Conservation (phyloP, 306 rosid genomes). For the Fragaria iinumae region DNA sequence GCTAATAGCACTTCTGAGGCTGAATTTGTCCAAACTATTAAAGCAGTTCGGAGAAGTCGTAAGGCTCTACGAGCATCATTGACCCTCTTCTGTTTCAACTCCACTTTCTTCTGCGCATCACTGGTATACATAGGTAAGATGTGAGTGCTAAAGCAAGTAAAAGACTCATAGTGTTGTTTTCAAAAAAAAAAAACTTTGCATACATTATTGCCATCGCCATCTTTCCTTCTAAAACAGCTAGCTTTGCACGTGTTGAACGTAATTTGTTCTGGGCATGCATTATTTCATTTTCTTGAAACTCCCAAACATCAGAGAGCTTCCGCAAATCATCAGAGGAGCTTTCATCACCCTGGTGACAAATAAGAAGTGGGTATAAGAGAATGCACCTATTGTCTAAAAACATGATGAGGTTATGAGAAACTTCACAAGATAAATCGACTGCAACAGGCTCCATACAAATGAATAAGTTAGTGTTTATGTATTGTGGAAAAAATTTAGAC, state of each 20-base stretch:
- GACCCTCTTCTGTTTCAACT: conserved; percentile 68
- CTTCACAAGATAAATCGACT: not conserved
- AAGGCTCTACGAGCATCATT: conserved; percentile 52
- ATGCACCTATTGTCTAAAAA: not conserved
- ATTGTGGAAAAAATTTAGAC: not conserved
- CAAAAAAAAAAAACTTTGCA: conserved; percentile 22
- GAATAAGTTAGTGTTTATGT: not conserved
- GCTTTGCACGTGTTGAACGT: conserved; percentile 72
- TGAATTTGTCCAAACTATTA: conserved; percentile 70
- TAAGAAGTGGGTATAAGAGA: conserved; percentile 21
- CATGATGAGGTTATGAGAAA: not conserved
- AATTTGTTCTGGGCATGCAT: conserved; percentile 60
- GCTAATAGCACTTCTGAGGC: conserved; percentile 79
- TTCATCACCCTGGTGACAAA: conserved; percentile 49
- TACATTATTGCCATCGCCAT: conserved; percentile 76
- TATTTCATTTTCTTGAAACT: conserved; percentile 82
- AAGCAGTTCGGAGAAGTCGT: conserved; percentile 47
- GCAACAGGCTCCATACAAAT: conserved; percentile 1
- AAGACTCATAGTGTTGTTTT: not conserved
- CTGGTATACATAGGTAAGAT: conserved; percentile 38
- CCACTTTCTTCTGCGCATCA: conserved; percentile 53
- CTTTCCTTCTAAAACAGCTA: conserved; percentile 87
- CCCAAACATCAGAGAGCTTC: conserved; percentile 63
- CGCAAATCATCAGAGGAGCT: conserved; percentile 51
- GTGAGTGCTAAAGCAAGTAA: conserved; percentile 20